Conservation (phyloP, 75 land plant species). For the Azolla pinnata region DNA sequence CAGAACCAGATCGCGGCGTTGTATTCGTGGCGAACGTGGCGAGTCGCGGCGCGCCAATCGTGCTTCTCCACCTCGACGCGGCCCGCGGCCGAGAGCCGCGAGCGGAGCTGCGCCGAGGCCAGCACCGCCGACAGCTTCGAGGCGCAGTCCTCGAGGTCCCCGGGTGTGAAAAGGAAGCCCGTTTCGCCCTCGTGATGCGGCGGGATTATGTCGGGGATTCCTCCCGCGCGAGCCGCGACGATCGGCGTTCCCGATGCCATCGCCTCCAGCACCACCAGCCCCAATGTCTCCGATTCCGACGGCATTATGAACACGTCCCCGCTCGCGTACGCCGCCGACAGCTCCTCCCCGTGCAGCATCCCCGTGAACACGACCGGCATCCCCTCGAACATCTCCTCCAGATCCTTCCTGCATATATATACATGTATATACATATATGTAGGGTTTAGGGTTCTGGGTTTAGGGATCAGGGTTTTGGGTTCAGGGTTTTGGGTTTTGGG, state of each 20-base stretch:
- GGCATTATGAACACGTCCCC: slow-evolving; percentile 95
- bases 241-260: slow-evolving; percentile 99
- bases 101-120: slow-evolving; percentile 34
- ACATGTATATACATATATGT: neutral
- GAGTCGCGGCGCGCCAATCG: slow-evolving; percentile 89
- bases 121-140: slow-evolving; percentile 50
- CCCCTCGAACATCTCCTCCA: slow-evolving; percentile 75
- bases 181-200: slow-evolving; percentile 72
- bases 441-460: neutral
- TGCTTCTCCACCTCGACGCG: slow-evolving; percentile 86
- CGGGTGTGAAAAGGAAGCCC: slow-evolving; percentile 72
- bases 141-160: slow-evolving; percentile 83
- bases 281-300: slow-evolving; percentile 95
- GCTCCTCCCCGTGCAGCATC: slow-evolving; percentile 86
- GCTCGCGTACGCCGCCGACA: slow-evolving; percentile 95
- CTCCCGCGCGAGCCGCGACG: slow-evolving; percentile 94
- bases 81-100: slow-evolving; percentile 63
- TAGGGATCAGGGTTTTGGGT: too few species aligned
- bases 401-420: slow-evolving; percentile 45
- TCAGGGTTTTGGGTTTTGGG: too few species aligned
- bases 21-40: slow-evolving; percentile 78
- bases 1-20: slow-evolving; percentile 97
- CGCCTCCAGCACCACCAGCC: slow-evolving; percentile 90
- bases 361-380: slow-evolving; percentile 97
- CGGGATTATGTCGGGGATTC: slow-evolving; percentile 86